Conservation (phyloP, 192 early-diverging fungal genomes). For the Mortierella antarctica region DNA sequence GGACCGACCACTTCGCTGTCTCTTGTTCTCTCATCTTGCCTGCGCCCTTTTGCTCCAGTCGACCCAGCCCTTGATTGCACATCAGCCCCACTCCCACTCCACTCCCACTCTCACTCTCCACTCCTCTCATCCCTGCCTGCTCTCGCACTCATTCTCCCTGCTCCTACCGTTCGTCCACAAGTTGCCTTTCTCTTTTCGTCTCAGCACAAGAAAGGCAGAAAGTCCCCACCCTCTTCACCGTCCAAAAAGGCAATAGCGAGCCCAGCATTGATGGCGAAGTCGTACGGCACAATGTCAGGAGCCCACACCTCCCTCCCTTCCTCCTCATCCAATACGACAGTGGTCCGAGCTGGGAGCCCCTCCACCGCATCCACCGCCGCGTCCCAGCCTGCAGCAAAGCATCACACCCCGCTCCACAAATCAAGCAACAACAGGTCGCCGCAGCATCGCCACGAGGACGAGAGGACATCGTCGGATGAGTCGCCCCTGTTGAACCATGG, state of each 20-base stretch:
- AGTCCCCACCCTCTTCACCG: too few species aligned
- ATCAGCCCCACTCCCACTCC: too few species aligned
- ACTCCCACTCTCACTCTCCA: too few species aligned
- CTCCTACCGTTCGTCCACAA: too few species aligned
- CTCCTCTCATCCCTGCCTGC: too few species aligned
- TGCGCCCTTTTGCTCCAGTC: too few species aligned
- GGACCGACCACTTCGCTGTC: too few species aligned
- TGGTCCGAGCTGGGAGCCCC: background rate
- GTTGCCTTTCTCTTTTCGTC: too few species aligned
- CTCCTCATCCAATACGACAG: conserved; percentile 8
- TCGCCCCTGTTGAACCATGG: conserved; percentile 50
- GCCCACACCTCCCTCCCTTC: conserved; percentile 19
- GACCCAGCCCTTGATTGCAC: too few species aligned
- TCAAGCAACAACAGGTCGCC: background rate
- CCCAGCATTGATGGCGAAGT: conserved; percentile 32
- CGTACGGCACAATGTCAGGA: conserved; percentile 36
- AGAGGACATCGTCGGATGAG: conserved; percentile 28
- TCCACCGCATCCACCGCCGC: background rate
- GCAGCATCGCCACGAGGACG: background rate
- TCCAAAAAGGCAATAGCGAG: background rate
- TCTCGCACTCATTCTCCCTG: too few species aligned
- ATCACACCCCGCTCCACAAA: background rate
- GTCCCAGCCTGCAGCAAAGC: background rate
- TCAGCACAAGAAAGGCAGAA: too few species aligned
- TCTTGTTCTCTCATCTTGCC: too few species aligned